Base-by-base conservation (phyloP, 805 yeast genomes). In the Myxozyma neotropica region DNA sequence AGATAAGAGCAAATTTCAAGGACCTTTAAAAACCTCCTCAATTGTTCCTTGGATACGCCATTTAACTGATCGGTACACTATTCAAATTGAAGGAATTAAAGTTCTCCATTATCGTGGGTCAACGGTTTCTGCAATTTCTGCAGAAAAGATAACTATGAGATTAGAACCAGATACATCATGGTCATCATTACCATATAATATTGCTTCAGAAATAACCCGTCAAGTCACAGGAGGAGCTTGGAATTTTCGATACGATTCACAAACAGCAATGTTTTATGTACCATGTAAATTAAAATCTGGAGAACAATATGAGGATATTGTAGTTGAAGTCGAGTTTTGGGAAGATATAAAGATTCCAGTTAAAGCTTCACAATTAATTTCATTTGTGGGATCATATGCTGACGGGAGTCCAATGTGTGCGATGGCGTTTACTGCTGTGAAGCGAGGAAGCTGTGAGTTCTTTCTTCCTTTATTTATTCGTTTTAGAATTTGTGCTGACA, bases 1-100 rank as follows among this genome's bases (percentile, higher is more conserved):
- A 39, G 82, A 79, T 66, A 71, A 71, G 29, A 70, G 75, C 17
- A 77, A 77, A 64, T 78, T 73, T 66, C 48, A 59, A 1, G 81
- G 80, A n/a, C 68, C 65, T 6, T 68, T 79, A 13, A 15, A 42
- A 27, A 58, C 55, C 2, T 33, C 55, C 12, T 44, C 12, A 10
- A 39, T 58, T 5, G 51, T 27, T 8, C 63, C 48, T 8, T 13
- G 38, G 21, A 13, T 33, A 33, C 7, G 38, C 15, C 45, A 46
- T 13, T 42, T 43, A 19, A 26, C 38, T 21, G 38, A 24, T 15
- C 17, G 26, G 12, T 44, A 29, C 39, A 21, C 21, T 6, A 47
- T 55, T 8, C 24, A 38, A 6, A 35, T 59, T 19, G 49, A n/a
- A 17, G 49, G 43, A 13, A 24, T 59, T 12, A 15, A 24, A 15